Conservation (phyloP, 2,329 filamentous ascomycete species). For the Didymella lethalis region DNA sequence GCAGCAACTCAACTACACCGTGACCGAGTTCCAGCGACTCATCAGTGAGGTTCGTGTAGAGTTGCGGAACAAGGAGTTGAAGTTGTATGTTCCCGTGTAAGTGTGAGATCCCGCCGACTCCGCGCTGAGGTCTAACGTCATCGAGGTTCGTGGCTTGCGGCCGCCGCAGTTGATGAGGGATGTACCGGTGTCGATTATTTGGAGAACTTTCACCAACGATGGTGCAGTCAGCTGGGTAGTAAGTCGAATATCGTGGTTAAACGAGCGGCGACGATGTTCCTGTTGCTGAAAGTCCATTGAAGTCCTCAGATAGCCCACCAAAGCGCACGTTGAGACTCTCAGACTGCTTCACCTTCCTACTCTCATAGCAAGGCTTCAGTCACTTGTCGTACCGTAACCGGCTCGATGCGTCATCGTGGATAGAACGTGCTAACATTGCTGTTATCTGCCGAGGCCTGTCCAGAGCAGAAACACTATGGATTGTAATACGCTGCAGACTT, state of each 20-base stretch:
- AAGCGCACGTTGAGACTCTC: not conserved
- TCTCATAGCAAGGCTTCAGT: not conserved
- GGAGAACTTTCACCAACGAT: not conserved
- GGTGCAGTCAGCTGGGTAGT: not conserved
- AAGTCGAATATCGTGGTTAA: not conserved
- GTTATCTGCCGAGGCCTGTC: not conserved
- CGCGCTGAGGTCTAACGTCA: slow-evolving; percentile 21
- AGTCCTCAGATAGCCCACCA: not conserved
- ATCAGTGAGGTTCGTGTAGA: slow-evolving; percentile 42
- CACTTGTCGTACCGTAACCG: not conserved
- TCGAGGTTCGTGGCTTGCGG: slow-evolving; percentile 46
- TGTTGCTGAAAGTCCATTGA: not conserved
- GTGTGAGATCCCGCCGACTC: slow-evolving; percentile 10
- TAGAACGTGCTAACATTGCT: not conserved
- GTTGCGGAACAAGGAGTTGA: slow-evolving; percentile 39
- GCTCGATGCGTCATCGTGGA: not conserved
- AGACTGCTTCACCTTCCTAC: not conserved
- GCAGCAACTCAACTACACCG: slow-evolving; percentile 42
- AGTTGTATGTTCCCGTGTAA: slow-evolving; percentile 50
- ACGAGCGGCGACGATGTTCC: not conserved
- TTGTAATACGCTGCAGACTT: not conserved
- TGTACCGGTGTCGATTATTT: not conserved
- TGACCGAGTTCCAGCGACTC: slow-evolving; percentile 40
- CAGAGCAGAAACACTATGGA: not conserved
- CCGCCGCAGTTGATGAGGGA: slow-evolving; percentile 30